Evolutionary conservation across 2,329 filamentous ascomycete genomes (phyloP).

Genomic region (Penicillium sclerotiorum): DNA sequence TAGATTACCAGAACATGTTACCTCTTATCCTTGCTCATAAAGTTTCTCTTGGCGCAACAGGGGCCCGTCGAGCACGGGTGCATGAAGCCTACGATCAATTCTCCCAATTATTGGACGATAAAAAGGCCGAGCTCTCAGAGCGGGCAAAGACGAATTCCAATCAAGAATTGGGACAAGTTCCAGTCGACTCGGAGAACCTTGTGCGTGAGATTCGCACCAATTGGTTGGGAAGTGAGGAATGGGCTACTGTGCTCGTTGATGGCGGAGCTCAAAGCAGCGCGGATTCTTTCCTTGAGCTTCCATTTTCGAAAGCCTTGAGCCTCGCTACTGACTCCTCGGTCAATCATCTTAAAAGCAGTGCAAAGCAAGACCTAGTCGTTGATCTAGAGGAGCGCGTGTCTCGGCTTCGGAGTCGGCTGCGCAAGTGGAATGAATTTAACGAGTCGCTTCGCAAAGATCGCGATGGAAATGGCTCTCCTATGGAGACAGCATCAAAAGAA

Average conservation of each 20-base stretch:
- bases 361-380: constrained; percentile 54
- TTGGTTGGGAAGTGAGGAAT: constrained; percentile 76
- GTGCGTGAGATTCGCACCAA: constrained; percentile 63
- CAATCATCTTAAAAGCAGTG: constrained; percentile 41
- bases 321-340: constrained; percentile 61
- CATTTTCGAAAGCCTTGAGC: constrained; percentile 73
- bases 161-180: constrained; percentile 33
- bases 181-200: constrained; percentile 36
- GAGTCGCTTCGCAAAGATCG: constrained; percentile 34
- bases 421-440: constrained; percentile 73
- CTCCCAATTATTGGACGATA: constrained; percentile 63
- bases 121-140: constrained; percentile 58
- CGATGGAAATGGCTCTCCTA: not conserved
- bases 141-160: constrained; percentile 31
- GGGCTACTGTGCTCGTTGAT: constrained; percentile 70
- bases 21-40: constrained; percentile 74
- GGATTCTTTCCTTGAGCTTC: constrained; percentile 65
- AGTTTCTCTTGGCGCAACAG: constrained; percentile 61
- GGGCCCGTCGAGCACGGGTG: constrained; percentile 63
- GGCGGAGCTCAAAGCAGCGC: constrained; percentile 62
- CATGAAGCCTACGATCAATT: constrained; percentile 65
- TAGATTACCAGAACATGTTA: constrained; percentile 51
- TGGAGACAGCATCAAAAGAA: constrained; percentile 9
- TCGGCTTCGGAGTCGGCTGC: constrained; percentile 67
- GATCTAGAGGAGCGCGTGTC: constrained; percentile 71